These are phyloP conservation scores for Aurinia saxatilis DNA, from an alignment of 345 rosid species.

Conservation along the genomic window DNA sequence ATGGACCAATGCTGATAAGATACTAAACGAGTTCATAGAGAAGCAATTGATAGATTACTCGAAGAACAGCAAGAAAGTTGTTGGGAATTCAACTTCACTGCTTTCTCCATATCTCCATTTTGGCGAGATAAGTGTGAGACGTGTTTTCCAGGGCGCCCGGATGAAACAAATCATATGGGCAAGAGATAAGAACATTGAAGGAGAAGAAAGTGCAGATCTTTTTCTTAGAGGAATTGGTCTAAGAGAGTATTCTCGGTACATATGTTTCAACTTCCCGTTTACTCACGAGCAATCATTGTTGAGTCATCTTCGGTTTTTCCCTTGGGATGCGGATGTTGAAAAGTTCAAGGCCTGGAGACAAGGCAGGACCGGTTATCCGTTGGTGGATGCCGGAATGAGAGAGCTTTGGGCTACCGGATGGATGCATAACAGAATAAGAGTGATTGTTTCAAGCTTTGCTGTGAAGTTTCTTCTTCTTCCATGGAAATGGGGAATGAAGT, in stretches of 20 bases:
- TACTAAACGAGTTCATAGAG: constrained; percentile 58
- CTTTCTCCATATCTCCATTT: constrained; percentile 92
- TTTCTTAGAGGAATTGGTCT: constrained; percentile 77
- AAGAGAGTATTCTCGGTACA: constrained; percentile 89
- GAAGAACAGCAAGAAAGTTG: constrained; percentile 51
- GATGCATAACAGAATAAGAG: constrained; percentile 84
- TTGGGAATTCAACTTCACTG: constrained; percentile 57
- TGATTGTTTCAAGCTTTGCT: constrained; percentile 79
- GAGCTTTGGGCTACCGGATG: constrained; percentile 99
- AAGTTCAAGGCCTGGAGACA: constrained; percentile 90
- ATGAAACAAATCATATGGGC: constrained; percentile 75
- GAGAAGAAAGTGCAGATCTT: constrained; percentile 52
- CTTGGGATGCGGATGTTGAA: constrained; percentile 57
- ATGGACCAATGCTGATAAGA: constrained; percentile 79
- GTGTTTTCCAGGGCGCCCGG: constrained; percentile 55
- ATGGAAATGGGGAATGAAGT: constrained; percentile 98
- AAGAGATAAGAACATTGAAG: constrained; percentile 51
- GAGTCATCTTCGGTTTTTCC: constrained; percentile 63
- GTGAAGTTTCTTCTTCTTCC: constrained; percentile 87
- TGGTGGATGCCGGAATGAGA: constrained; percentile 98
- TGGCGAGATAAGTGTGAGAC: constrained; percentile 88
- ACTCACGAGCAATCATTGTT: constrained; percentile 72
- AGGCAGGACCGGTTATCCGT: constrained; percentile 88
- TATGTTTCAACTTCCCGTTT: constrained; percentile 90
- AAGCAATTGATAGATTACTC: constrained; percentile 51